Evolutionary conservation across 148 eudicot species (phyloP), one percentile per base, ranked within the genome.

Genomic region (Cornus suecica): DNA sequence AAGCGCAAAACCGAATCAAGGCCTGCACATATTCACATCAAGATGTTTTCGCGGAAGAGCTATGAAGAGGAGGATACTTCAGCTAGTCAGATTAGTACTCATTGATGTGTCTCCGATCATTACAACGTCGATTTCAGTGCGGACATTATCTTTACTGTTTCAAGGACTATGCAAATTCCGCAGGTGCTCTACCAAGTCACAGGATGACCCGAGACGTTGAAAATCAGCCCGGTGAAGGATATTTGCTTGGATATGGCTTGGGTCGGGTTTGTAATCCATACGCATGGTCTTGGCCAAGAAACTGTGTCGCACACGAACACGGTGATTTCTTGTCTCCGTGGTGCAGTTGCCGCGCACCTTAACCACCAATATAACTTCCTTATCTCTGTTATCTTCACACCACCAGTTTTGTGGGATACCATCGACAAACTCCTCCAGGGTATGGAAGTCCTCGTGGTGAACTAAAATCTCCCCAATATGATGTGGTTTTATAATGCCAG

Each of bases 341-440:
- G 94, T 81, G 85, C 83, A 87, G 72, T 86, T 82, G 68, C 99
- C 97, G 1, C 67, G 86, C 72, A 91, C 83, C 75, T 85, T 86
- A 8, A 90, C 83, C 76, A 80, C 80, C 73, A 96, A 76, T 20
- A 93, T 90, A 42, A 86, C 92, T 82, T 91, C 99, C 78, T 86
- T 90, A 83, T 93, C 99, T 66, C 90, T 86, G 48, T 90, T 88
- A 79, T 96, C 97, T 87, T 96, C 99, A 68, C 98, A 96, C 98
- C 99, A 93, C 70, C 88, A 86, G 87, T 88, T 96, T 76, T 79
- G 83, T 5, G 90, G 90, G 62, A 88, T 81, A 32, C 99, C 99
- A 76, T 96, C 99, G 7, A 96, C 90, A 76, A 83, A 93, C 79
- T 90, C 93, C 76, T 86, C 98, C 30, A 83, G 68, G 24, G 92